Conservation (phyloP, 441 rosid species). For the Gossypium gossypioides region DNA sequence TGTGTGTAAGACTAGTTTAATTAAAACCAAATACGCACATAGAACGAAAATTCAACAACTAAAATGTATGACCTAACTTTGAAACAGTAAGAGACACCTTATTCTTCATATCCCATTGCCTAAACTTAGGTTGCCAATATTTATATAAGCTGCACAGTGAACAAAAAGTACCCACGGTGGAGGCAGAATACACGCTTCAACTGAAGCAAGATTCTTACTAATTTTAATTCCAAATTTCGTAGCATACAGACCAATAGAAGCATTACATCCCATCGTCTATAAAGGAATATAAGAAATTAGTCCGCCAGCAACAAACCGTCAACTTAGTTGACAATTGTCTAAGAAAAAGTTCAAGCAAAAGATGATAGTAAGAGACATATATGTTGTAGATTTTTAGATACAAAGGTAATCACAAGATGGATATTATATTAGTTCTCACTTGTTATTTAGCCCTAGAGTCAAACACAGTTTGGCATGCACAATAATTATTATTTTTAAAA, state of each 20-base stretch:
- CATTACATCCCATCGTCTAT: slow-evolving; percentile 69
- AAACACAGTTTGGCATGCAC: neutral
- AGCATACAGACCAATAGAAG: slow-evolving; percentile 39
- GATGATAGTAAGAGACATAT: neutral
- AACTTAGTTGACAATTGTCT: neutral
- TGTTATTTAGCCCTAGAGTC: neutral
- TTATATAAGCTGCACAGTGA: too few relatives aligned
- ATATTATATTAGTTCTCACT: neutral
- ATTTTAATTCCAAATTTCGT: slow-evolving; percentile 82
- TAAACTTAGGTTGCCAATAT: slow-evolving; percentile 47
- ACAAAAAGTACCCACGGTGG: slow-evolving; percentile 58
- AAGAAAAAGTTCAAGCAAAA: neutral
- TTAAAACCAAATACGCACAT: neutral
- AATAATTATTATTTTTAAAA: neutral
- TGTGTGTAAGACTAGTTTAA: neutral
- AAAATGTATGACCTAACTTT: neutral
- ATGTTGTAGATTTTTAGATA: neutral
- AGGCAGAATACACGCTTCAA: slow-evolving; percentile 87
- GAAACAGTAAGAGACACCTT: slow-evolving; percentile 37
- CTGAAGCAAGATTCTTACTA: slow-evolving; percentile 67
- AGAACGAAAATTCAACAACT: neutral
- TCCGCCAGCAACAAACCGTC: neutral
- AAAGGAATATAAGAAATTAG: slow-evolving; percentile 11
- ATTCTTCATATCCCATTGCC: slow-evolving; percentile 95
- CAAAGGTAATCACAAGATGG: neutral